A percentile compares a stretch with the other conserved stretches of the same genome.
phyloP scores from a whole-genome alignment of 2,329 filamentous ascomycete genomes.

The Cladosporium cucumerinum region DNA sequence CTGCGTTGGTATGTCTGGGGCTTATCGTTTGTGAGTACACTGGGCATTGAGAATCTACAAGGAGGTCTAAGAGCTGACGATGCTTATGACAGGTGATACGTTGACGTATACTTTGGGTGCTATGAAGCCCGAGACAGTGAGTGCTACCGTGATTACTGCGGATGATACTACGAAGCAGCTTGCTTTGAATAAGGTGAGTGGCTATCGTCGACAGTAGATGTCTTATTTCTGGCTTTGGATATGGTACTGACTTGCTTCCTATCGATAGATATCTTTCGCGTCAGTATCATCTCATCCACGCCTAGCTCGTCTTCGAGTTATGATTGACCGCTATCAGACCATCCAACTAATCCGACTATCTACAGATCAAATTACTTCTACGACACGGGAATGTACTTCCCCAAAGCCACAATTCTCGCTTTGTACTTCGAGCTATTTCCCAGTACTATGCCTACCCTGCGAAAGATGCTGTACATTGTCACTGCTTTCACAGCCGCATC shows the following conservation, averaged over 20 bases:
- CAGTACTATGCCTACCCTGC: not conserved
- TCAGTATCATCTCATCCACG: not conserved
- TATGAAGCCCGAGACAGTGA: not conserved
- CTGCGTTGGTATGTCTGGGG: not conserved
- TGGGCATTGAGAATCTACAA: no score
- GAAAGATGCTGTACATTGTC: not conserved
- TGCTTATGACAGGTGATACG: not conserved
- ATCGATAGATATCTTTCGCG: not conserved
- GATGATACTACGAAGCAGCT: constrained; percentile 2
- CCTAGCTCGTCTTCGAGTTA: not conserved
- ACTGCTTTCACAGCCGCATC: not conserved
- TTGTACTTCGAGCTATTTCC: constrained; percentile 1
- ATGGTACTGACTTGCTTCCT: not conserved
- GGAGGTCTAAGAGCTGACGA: no score
- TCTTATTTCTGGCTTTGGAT: not conserved
- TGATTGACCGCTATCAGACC: not conserved
- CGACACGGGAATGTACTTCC: constrained; percentile 5
- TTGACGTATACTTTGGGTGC: constrained; percentile 1
- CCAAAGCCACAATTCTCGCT: not conserved
- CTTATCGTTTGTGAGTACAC: not conserved
- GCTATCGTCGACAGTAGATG: not conserved
- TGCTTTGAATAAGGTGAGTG: not conserved
- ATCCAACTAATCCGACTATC: not conserved
- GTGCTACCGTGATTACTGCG: not conserved
- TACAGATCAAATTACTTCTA: constrained; percentile 7